Evolutionary conservation across 768 basidiomycete genomes (phyloP).

Genomic region (Macrocybe gigantea): DNA sequence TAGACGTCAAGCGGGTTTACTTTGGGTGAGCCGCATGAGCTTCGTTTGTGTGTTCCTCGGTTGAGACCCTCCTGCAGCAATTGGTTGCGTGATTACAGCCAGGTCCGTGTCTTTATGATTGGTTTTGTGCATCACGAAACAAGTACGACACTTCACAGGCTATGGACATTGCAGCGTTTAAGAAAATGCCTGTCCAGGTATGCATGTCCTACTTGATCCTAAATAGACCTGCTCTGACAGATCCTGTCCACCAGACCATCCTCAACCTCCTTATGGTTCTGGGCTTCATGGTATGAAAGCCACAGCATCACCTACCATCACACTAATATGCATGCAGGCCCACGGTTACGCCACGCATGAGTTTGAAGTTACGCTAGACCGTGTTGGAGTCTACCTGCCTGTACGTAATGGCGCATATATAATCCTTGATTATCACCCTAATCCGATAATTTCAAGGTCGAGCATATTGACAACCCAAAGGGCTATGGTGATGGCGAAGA

Average conservation of each 20-base stretch:
- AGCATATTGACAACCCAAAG: conserved; percentile 92
- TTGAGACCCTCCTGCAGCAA: conserved; percentile 38
- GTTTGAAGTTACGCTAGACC: conserved; percentile 81
- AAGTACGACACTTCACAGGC: conserved; percentile 37
- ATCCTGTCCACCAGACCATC: conserved; percentile 55
- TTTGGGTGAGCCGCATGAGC: conserved; percentile 50
- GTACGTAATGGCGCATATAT: conserved; percentile 28
- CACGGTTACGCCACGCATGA: conserved; percentile 78
- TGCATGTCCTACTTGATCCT: conserved; percentile 7
- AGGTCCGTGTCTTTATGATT: conserved; percentile 28
- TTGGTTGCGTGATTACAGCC: conserved; percentile 88
- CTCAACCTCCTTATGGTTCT: conserved; percentile 86
- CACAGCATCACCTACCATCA: not conserved
- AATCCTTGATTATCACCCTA: not conserved
- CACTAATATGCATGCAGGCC: conserved; percentile 35
- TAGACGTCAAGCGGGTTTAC: conserved; percentile 83
- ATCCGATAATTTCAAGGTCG: conserved; percentile 34
- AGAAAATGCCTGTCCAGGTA: conserved; percentile 67
- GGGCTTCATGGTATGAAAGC: conserved; percentile 68
- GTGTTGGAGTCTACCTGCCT: conserved; percentile 82
- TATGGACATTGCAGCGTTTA: conserved; percentile 75
- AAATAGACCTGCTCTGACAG: conserved; percentile 1
- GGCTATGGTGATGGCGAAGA: conserved; percentile 86
- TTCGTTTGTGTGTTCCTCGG: conserved; percentile 1
- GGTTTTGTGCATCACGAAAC: not conserved